phyloP scores from a whole-genome alignment of 2,329 filamentous ascomycete genomes.

The Xylariaceae sp. region DNA sequence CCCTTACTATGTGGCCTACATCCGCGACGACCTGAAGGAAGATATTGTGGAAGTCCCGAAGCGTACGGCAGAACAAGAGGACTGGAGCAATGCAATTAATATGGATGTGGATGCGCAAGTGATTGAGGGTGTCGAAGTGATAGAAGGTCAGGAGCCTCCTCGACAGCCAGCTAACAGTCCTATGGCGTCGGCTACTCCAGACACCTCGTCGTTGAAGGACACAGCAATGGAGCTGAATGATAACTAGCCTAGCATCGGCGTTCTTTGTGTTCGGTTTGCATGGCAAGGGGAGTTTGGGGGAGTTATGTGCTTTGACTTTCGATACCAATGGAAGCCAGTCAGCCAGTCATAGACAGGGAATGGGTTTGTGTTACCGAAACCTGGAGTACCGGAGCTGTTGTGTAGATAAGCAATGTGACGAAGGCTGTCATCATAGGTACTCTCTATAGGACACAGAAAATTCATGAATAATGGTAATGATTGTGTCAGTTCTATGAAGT shows the following conservation, averaged over 20 bases:
- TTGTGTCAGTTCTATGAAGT: no score
- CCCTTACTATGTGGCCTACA: slow-evolving; percentile 79
- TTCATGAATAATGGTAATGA: no score
- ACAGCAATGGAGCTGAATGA: slow-evolving; percentile 3
- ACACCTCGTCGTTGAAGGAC: no score
- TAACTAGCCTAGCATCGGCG: neutral
- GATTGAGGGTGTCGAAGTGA: slow-evolving; percentile 27
- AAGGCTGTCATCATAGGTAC: no score
- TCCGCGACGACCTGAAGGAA: slow-evolving; percentile 63
- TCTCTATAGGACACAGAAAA: no score
- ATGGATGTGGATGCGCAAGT: slow-evolving; percentile 24
- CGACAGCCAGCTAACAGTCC: slow-evolving; percentile 14
- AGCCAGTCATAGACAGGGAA: no score
- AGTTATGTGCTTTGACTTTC: no score
- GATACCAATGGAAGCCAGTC: no score
- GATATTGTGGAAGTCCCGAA: slow-evolving; percentile 46
- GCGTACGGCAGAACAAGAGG: slow-evolving; percentile 22
- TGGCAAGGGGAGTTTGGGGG: slow-evolving; percentile 10
- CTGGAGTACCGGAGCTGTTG: no score
- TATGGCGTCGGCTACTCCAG: slow-evolving; percentile 3
- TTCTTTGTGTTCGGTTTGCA: slow-evolving; percentile 5
- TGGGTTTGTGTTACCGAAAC: no score
- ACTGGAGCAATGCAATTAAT: slow-evolving; percentile 1
- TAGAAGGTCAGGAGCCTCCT: no score
- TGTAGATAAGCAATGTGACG: no score